Evolutionary conservation across 2,329 filamentous ascomycete genomes (phyloP).

Genomic region (Cladophialophora chaetospira): DNA sequence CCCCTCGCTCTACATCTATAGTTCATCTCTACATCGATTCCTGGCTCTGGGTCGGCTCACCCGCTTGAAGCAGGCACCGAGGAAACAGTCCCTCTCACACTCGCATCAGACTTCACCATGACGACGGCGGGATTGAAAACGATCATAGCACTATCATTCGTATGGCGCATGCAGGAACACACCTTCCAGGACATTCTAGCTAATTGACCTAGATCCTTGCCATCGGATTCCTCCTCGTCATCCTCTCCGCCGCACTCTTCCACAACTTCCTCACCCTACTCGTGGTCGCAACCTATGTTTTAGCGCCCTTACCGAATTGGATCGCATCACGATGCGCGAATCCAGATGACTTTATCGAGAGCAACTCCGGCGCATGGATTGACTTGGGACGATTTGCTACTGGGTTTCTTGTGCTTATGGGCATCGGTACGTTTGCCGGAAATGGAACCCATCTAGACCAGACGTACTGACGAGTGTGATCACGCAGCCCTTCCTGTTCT

Average conservation of each 20-base stretch:
- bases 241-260: constrained; percentile 94
- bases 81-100: constrained; percentile 6
- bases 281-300: constrained; percentile 91
- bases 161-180: constrained; percentile 47
- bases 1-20: background rate
- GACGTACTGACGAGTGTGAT: constrained; percentile 13
- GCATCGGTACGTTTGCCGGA: constrained; percentile 71
- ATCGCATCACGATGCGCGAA: constrained; percentile 85
- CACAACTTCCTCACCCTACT: constrained; percentile 92
- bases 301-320: constrained; percentile 96
- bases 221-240: constrained; percentile 97
- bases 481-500: constrained; percentile 81
- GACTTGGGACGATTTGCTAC: constrained; percentile 94
- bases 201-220: constrained; percentile 70
- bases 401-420: constrained; percentile 95
- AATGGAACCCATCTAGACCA: background rate
- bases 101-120: constrained; percentile 28
- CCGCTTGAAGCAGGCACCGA: constrained; percentile 1
- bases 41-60: background rate
- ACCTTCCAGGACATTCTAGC: background rate
- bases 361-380: constrained; percentile 77
- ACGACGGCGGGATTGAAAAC: constrained; percentile 92
- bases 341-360: constrained; percentile 93
- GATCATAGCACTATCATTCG: constrained; percentile 98
- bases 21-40: too few relatives aligned